These are phyloP conservation scores for Penicillium sp. DNA, from an alignment of 2,329 filamentous ascomycete species.

Conservation along the genomic window DNA sequence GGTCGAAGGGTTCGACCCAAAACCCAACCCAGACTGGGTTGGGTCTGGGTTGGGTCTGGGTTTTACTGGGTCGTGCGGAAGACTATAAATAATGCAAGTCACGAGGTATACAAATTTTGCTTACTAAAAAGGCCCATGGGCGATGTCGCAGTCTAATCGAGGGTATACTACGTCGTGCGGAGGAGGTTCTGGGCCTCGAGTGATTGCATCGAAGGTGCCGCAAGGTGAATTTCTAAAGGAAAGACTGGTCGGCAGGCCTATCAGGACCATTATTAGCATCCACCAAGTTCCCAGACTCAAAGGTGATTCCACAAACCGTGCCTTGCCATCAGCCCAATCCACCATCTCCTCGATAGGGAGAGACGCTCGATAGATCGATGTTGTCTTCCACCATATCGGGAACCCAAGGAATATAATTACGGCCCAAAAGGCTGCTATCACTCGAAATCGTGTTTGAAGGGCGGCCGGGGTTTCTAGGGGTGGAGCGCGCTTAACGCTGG, in stretches of 20 bases:
- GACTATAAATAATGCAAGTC: too few species aligned
- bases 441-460: conserved; percentile 65
- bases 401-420: conserved; percentile 79
- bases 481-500: conserved; percentile 48
- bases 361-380: conserved; percentile 81
- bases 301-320: conserved; percentile 36
- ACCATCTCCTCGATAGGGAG: conserved; percentile 84
- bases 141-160: too few species aligned
- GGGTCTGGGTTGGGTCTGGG: too few species aligned
- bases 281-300: background rate
- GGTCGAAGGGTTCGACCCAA: too few species aligned
- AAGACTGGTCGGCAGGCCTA: conserved; percentile 87
- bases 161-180: conserved; percentile 75
- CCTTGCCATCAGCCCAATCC: conserved; percentile 86
- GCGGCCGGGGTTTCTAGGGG: conserved; percentile 74
- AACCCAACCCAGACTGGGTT: too few species aligned
- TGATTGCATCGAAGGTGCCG: conserved; percentile 63
- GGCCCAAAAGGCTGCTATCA: conserved; percentile 87
- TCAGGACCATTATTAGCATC: conserved; percentile 11
- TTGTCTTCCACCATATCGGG: conserved; percentile 95
- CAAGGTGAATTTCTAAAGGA: conserved; percentile 75
- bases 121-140: too few species aligned
- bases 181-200: conserved; percentile 71
- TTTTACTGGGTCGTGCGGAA: too few species aligned
- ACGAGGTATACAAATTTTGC: too few species aligned